A percentile compares a stretch with the other conserved stretches of the same genome.
These are phyloP conservation scores for Blepharisma undulans DNA, from an alignment of 169 alveolate species.

Conservation along the genomic window DNA sequence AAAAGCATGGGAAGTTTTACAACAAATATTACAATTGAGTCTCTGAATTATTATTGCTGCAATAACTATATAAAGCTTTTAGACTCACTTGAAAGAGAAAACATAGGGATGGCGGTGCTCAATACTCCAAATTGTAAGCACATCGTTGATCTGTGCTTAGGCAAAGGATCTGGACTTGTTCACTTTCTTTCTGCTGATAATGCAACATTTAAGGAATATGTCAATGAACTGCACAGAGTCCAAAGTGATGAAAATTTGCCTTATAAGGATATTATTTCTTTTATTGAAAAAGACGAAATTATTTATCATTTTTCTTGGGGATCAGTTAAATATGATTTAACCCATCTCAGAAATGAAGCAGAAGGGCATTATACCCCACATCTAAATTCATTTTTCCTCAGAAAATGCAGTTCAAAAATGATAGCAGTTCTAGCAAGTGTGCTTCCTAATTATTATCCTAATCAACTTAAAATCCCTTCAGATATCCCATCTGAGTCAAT, in stretches of 20 bases:
- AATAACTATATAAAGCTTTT: neutral
- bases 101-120: neutral
- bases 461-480: neutral
- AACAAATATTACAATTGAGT: constrained; percentile 13
- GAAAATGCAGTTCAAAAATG: constrained; percentile 2
- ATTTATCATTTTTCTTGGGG: neutral
- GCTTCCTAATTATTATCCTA: neutral
- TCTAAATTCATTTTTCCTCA: neutral
- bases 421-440: neutral
- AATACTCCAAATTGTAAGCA: neutral
- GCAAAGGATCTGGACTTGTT: neutral
- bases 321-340: neutral
- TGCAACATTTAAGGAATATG: neutral
- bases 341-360: neutral
- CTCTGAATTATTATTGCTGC: constrained; percentile 9
- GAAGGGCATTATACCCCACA: neutral
- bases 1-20: constrained; percentile 14
- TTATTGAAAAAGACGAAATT: neutral
- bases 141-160: constrained; percentile 5
- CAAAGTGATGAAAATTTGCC: neutral
- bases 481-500: neutral
- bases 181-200: neutral
- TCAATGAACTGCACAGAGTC: neutral
- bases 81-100: neutral
- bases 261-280: neutral